Conservation (phyloP, 2,329 filamentous ascomycete genomes). For the Dothidotthia symphoricarpi region DNA sequence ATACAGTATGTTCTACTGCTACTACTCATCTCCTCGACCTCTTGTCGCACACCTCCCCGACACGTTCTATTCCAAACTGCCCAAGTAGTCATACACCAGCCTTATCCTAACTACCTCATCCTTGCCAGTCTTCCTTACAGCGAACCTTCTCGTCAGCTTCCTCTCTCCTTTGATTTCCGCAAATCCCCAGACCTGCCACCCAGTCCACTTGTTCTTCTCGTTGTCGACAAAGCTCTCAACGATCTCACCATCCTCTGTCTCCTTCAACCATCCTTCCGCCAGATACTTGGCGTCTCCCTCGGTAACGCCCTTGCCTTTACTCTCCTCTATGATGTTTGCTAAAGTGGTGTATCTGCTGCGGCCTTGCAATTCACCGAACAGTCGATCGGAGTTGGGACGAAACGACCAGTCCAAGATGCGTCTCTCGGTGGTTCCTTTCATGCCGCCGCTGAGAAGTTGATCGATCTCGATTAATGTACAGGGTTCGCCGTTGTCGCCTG, state of each 20-base stretch:
- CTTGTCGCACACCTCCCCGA: no score
- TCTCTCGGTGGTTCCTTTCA: conserved; percentile 63
- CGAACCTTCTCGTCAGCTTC: conserved; percentile 33
- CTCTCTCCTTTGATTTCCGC: conserved; percentile 32
- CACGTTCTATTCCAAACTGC: conserved; percentile 17
- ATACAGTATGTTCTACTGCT: no score
- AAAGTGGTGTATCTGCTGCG: conserved; percentile 53
- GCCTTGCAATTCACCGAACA: conserved; percentile 72
- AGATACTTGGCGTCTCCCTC: conserved; percentile 28
- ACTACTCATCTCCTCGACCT: no score
- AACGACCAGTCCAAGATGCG: conserved; percentile 58
- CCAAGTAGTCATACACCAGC: conserved; percentile 39
- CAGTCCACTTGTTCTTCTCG: conserved; percentile 38
- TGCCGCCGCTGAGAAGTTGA: conserved; percentile 68
- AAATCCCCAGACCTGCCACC: conserved; percentile 38
- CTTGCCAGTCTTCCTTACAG: conserved; percentile 33
- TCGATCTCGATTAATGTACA: conserved; percentile 66
- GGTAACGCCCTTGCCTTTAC: conserved; percentile 16
- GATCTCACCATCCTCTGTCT: conserved; percentile 31
- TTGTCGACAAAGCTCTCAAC: conserved; percentile 39
- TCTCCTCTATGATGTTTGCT: conserved; percentile 21
- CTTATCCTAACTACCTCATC: conserved; percentile 29
- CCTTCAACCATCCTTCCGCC: conserved; percentile 31
- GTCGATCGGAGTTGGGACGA: conserved; percentile 70
- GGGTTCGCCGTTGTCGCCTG: conserved; percentile 20